These are phyloP conservation scores for Inonotus obliquus DNA, from an alignment of 1,284 basidiomycete species.

Conservation along the genomic window DNA sequence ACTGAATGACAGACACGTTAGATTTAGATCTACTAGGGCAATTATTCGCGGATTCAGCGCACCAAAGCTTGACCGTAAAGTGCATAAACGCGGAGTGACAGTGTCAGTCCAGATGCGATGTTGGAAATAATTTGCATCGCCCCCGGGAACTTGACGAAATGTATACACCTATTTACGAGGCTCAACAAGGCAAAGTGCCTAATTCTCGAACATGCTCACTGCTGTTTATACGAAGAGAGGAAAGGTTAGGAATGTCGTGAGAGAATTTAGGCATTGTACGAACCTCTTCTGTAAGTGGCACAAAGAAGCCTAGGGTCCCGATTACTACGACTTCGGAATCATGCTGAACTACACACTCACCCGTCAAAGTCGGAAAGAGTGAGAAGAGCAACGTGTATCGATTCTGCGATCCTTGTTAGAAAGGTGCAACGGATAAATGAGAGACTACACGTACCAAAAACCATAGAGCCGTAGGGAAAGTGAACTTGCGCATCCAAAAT, in stretches of 20 bases:
- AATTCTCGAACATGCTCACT: neutral
- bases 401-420: neutral
- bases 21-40: neutral
- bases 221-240: neutral
- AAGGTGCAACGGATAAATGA: neutral
- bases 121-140: conserved; percentile 16
- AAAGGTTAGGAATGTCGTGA: neutral
- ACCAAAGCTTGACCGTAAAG: conserved; percentile 13
- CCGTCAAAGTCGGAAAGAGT: conserved; percentile 3
- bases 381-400: conserved; percentile 10
- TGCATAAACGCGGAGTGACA: conserved; percentile 14
- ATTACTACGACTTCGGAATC: too few relatives aligned
- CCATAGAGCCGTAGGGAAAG: conserved; percentile 12
- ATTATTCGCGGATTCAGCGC: neutral
- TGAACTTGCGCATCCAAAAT: conserved; percentile 16
- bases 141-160: conserved; percentile 16
- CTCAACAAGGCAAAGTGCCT: neutral
- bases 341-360: conserved; percentile 3
- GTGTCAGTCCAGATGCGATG: conserved; percentile 15
- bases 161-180: conserved; percentile 1
- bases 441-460: conserved; percentile 5
- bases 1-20: neutral
- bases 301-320: conserved; percentile 1
- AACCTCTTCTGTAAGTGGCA: conserved; percentile 1
- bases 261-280: neutral